Conservation (phyloP, 495 filamentous ascomycete genomes). For the Penicillium flavigenum region DNA sequence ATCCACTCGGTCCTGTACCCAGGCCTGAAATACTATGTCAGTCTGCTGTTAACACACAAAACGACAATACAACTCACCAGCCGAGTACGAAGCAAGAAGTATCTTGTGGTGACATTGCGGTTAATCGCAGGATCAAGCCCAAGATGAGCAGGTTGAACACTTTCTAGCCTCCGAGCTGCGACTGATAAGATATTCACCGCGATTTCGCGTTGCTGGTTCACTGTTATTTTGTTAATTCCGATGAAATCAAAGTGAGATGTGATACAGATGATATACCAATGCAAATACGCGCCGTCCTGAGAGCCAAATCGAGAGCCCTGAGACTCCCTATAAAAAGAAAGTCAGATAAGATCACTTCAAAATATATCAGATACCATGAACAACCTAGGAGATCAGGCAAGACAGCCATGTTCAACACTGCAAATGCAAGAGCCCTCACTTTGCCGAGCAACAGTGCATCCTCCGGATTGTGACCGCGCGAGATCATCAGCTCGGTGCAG, state of each 20-base stretch:
- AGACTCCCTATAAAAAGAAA: slow-evolving; percentile 43
- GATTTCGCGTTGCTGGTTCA: slow-evolving; percentile 53
- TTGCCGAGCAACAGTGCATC: background rate
- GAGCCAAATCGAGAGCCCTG: slow-evolving; percentile 61
- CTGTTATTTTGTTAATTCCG: slow-evolving; percentile 34
- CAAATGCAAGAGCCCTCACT: slow-evolving; percentile 58
- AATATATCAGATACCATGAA: background rate
- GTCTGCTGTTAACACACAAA: background rate
- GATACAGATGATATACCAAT: background rate
- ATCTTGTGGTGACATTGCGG: slow-evolving; percentile 45
- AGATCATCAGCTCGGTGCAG: slow-evolving; percentile 18
- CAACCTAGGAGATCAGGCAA: background rate
- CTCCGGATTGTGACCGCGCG: background rate
- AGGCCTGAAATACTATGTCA: slow-evolving; percentile 53
- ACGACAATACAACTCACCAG: slow-evolving; percentile 49
- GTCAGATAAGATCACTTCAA: background rate
- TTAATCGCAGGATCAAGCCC: slow-evolving; percentile 16
- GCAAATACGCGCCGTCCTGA: slow-evolving; percentile 54
- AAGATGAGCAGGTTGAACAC: slow-evolving; percentile 42
- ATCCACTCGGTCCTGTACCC: slow-evolving; percentile 66
- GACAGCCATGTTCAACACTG: slow-evolving; percentile 61
- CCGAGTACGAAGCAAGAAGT: slow-evolving; percentile 65
- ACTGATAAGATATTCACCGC: slow-evolving; percentile 60
- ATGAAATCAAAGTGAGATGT: background rate
- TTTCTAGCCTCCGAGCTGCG: slow-evolving; percentile 62